Base-by-base conservation (phyloP, 352 stramenopile species). In the Phytophthora litchii region DNA sequence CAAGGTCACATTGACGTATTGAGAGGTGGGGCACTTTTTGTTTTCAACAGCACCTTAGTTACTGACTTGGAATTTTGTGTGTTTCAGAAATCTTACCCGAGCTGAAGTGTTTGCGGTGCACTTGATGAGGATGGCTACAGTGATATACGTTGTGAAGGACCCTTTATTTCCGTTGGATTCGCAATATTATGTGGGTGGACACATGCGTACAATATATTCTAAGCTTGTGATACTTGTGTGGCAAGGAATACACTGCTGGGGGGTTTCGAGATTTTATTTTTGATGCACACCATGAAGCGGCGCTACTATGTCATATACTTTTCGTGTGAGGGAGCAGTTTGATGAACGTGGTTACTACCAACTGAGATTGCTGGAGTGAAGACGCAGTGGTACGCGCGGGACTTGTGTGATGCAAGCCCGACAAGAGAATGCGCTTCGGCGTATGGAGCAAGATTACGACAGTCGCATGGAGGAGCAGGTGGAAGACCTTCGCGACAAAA, bases 391-490 rank as follows among this genome's bases (percentile, higher is more conserved):
- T 50, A 31, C 40, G 12, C 20, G 17, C 23, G 40, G 40, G 13
- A 27, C 34, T 17, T 17, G 31, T 6, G 46, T 16, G 9, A 70
- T 68, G 58, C 57, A 67, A 43, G 72, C 76, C 10, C 68, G 78
- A 9, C 83, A 91, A 51, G 80, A 88, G 14, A 89, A 81, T 76
- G 70, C 70, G 49, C 80, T 92, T 54, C 84, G 83, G 48, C 76
- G 79, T 17, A 87, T 94, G 74, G 85, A 94, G 55, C 80, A 91
- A 25, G 80, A 88, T 37, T 92, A 90, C 46, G 82, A 92, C 55
- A 78, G 71, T 40, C 81, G 83, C 12, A 91, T 93, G 78, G 83
- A 93, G 50, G 86, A 95, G 58, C 86, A 93, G 43, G 80, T 93
- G 27, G 83, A 88, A 36, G 82, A 87, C 23, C 61, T 95, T n/a